Conservation (phyloP, 2,329 filamentous ascomycete genomes). For the Nemania sp. region DNA sequence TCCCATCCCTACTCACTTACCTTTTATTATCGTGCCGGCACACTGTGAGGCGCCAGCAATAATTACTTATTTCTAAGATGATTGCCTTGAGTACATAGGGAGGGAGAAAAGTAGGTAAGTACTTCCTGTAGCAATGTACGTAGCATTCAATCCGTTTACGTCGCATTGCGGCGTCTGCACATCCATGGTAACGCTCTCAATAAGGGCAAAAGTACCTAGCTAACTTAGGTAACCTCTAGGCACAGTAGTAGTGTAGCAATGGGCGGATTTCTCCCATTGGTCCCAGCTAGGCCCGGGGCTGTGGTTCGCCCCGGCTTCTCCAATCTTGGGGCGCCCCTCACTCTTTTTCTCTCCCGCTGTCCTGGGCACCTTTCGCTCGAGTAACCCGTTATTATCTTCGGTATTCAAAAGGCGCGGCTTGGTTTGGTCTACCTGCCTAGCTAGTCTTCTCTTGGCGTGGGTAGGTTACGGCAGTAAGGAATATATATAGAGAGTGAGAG, state of each 20-base stretch:
- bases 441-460: too few species aligned
- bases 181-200: conserved; percentile 7
- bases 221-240: too few species aligned
- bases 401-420: conserved; percentile 16
- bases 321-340: conserved; percentile 18
- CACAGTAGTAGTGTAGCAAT: conserved; percentile 20
- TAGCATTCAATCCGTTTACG: conserved; percentile 5
- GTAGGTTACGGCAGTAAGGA: too few species aligned
- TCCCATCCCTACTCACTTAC: background rate
- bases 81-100: background rate
- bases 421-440: too few species aligned
- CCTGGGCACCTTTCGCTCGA: background rate
- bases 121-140: background rate
- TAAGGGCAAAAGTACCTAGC: too few species aligned
- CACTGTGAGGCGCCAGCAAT: too few species aligned
- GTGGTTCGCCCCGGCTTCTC: conserved; percentile 24
- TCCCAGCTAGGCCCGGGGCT: conserved; percentile 15
- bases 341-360: background rate
- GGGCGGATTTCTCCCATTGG: conserved; percentile 14
- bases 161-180: conserved; percentile 18
- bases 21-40: too few species aligned
- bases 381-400: background rate
- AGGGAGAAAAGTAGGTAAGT: background rate
- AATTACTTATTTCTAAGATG: too few species aligned
- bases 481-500: too few species aligned